A percentile compares a stretch with the other conserved stretches of the same genome.
phyloP scores from a whole-genome alignment of 225 moss, liverwort and hornwort species.

The Physcomitrium patens region DNA sequence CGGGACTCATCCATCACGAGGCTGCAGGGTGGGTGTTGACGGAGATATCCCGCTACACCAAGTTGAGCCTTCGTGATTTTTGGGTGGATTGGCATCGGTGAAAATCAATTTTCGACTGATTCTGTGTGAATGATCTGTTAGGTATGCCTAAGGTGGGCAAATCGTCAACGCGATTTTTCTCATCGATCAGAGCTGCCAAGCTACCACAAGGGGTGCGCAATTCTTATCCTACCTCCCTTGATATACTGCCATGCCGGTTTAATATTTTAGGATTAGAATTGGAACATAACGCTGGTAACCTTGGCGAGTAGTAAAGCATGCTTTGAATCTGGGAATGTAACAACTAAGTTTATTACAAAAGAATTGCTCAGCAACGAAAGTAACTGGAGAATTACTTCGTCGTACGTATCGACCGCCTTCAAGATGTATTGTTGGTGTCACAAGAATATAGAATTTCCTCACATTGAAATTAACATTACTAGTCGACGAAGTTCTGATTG shows the following conservation, averaged over 20 bases:
- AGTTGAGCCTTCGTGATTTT: background rate
- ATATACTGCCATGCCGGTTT: background rate
- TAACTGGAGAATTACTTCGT: no score
- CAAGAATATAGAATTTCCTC: no score
- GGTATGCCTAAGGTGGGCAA: constrained; percentile 20
- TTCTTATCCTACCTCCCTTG: background rate
- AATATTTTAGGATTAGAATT: background rate
- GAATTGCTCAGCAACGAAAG: no score
- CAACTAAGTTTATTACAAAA: background rate
- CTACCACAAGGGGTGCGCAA: constrained; percentile 62
- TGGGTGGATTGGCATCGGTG: background rate
- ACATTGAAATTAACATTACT: no score
- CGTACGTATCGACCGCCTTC: no score
- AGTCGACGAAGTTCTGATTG: no score
- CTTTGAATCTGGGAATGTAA: background rate
- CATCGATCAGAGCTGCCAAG: constrained; percentile 54
- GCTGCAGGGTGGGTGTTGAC: constrained; percentile 21
- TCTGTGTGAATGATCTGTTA: constrained; percentile 13
- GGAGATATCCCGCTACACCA: background rate
- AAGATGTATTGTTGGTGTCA: no score
- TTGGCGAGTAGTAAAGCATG: background rate
- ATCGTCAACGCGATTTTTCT: constrained; percentile 5
- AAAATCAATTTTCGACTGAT: background rate
- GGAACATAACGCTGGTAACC: background rate
- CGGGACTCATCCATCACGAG: background rate